phyloP scores from a whole-genome alignment of 1,139 yeast species.

The Geotrichum histeridarum region DNA sequence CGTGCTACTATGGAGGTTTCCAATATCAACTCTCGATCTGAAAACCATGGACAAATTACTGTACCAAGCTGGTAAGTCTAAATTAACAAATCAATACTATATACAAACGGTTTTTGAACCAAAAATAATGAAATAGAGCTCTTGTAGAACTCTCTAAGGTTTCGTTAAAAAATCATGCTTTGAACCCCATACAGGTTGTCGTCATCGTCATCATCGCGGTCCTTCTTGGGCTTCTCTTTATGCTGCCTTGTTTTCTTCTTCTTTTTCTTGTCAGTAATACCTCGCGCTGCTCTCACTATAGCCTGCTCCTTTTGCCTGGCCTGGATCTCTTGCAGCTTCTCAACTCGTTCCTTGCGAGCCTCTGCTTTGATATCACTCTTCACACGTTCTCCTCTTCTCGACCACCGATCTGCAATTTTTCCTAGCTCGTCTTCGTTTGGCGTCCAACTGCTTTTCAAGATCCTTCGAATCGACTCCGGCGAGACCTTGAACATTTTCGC shows the following conservation, averaged over 20 bases:
- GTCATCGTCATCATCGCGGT: slow-evolving; percentile 1
- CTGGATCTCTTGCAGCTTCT: slow-evolving; percentile 8
- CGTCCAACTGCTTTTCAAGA: slow-evolving; percentile 69
- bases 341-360: slow-evolving; percentile 15
- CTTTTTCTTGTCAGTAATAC: neutral
- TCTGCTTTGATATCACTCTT: slow-evolving; percentile 19
- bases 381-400: slow-evolving; percentile 42
- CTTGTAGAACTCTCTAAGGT: neutral
- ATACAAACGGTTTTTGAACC: neutral
- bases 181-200: slow-evolving; percentile 5
- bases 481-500: slow-evolving; percentile 65
- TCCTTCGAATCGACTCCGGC: slow-evolving; percentile 79
- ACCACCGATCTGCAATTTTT: slow-evolving; percentile 47
- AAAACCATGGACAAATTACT: too few species aligned
- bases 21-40: too few species aligned
- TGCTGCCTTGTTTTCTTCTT: neutral
- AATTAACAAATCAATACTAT: neutral
- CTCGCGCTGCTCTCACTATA: slow-evolving; percentile 10
- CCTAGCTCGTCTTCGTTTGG: slow-evolving; percentile 55
- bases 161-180: slow-evolving; percentile 14
- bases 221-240: neutral
- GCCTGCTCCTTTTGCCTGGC: slow-evolving; percentile 8
- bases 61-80: too few species aligned
- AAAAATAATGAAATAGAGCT: neutral
- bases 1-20: neutral